Conservation (phyloP, 768 basidiomycete species). For the Leccinum subtestaceum region DNA sequence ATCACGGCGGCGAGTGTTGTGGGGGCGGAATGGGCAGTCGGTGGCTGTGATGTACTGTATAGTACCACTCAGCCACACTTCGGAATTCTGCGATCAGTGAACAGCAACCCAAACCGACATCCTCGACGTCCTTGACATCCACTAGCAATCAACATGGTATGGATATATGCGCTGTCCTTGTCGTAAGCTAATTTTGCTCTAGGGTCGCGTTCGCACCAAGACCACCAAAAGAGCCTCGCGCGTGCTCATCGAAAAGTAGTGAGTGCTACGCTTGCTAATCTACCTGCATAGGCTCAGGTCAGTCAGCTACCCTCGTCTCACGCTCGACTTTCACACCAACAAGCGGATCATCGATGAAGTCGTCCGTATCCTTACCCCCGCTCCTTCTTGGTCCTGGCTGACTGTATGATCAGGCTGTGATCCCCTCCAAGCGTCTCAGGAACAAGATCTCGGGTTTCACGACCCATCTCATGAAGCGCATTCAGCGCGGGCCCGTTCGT, state of each 20-base stretch:
- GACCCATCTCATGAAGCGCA: slow-evolving; percentile 99
- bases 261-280: slow-evolving; percentile 31
- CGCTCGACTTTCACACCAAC: slow-evolving; percentile 99
- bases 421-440: slow-evolving; percentile 97
- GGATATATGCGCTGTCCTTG: slow-evolving; percentile 4
- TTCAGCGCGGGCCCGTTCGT: slow-evolving; percentile 95
- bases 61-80: slow-evolving; percentile 27
- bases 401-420: slow-evolving; percentile 60
- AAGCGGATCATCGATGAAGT: slow-evolving; percentile 99
- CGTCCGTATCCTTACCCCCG: slow-evolving; percentile 45
- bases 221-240: slow-evolving; percentile 99
- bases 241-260: slow-evolving; percentile 99
- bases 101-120: slow-evolving; percentile 11
- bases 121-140: slow-evolving; percentile 25
- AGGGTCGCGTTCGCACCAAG: slow-evolving; percentile 99
- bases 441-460: slow-evolving; percentile 99
- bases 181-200: slow-evolving; percentile 11
- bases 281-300: neutral
- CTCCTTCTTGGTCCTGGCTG: neutral
- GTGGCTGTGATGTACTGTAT: slow-evolving; percentile 30
- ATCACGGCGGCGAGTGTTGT: neutral
- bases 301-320: slow-evolving; percentile 92
- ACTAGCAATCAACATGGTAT: slow-evolving; percentile 49
- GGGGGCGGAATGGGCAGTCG: neutral
- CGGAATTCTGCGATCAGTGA: slow-evolving; percentile 16